Percentiles rank a stretch among this genome's conserved stretches.
These are phyloP conservation scores for Neostapfia colusana DNA, from an alignment of 176 grass and related monocot genomes.

Conservation along the genomic window DNA sequence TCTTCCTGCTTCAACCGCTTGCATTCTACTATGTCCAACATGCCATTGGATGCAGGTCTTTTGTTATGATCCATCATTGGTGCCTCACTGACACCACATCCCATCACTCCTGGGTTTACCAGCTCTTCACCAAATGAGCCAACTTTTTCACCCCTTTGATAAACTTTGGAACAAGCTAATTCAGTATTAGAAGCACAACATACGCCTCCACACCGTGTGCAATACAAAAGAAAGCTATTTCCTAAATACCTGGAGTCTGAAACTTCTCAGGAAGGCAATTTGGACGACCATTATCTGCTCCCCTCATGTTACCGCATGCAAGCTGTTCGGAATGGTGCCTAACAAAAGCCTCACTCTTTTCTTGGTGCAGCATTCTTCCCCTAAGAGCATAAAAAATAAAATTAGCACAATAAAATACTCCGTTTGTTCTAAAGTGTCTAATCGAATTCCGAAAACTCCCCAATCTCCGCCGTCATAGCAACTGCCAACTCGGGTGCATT, in stretches of 20 bases:
- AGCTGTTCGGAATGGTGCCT: conserved; percentile 44
- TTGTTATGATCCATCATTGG: conserved; percentile 25
- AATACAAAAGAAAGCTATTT: conserved; percentile 2
- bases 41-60: conserved; percentile 25
- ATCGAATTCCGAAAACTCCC: too few relatives aligned
- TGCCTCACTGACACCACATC: conserved; percentile 8
- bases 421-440: too few relatives aligned
- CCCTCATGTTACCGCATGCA: conserved; percentile 48
- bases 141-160: conserved; percentile 23
- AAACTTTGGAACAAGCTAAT: conserved; percentile 30
- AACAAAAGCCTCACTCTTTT: conserved; percentile 48
- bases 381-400: conserved; percentile 16
- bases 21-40: conserved; percentile 25
- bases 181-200: conserved; percentile 17
- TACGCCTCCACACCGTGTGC: not conserved
- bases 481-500: too few relatives aligned
- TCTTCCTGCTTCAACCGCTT: conserved; percentile 41
- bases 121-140: conserved; percentile 15
- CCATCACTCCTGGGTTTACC: not conserved
- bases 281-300: conserved; percentile 28
- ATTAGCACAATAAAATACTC: not conserved
- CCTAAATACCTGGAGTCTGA: conserved; percentile 43
- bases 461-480: too few relatives aligned
- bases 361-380: conserved; percentile 47
- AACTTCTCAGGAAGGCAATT: conserved; percentile 50